Evolutionary conservation across 192 early-diverging fungal species (phyloP), one percentile per base, ranked within the genome.

Genomic region (Helicostylum pulchrum): DNA sequence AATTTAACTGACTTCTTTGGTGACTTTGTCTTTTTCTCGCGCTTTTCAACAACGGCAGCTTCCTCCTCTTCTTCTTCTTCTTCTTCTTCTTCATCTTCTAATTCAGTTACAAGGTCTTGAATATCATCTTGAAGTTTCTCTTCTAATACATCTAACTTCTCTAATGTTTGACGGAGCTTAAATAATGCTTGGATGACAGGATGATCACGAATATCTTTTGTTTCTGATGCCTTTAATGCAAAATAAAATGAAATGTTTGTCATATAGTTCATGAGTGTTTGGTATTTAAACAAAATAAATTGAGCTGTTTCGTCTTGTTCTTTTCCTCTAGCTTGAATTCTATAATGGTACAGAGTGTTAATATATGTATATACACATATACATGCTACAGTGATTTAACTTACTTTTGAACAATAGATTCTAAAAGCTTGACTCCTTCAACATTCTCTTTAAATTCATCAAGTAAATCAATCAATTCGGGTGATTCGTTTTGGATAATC

Each of bases 191-290:
- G 83, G 56, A 93, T 88, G n/a, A 94, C 90, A 11, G 93, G 95
- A 71, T 97, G 95, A 47, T 84, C 76, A 23, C 82, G 87, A 23
- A 92, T 68, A 49, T 88, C 72, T 43, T 62, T 48, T 50, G 81
- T 67, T 65, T 78, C 77, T 64, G 74, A 79, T 51, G 81, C 77
- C 82, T 89, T 82, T 64, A 93, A 60, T 1, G 83, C 84, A 58
- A 97, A 78, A 67, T 93, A 94, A 63, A 94, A 95, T 6, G 93
- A 83, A 62, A 96, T 82, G 70, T 98, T 98, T 66, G 88, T 91
- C 62, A 96, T 73, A 64, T 95, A 96, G 62, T 86, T 85, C 70
- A 88, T 79, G 21, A 90, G 43, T 6, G 70, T 60, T 52, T 76
- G 65, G 49, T 73, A 58, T 64, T 73, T 62, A 49, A 73, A 73